phyloP scores from a whole-genome alignment of 148 eudicot species.

The Arctostaphylos glauca region DNA sequence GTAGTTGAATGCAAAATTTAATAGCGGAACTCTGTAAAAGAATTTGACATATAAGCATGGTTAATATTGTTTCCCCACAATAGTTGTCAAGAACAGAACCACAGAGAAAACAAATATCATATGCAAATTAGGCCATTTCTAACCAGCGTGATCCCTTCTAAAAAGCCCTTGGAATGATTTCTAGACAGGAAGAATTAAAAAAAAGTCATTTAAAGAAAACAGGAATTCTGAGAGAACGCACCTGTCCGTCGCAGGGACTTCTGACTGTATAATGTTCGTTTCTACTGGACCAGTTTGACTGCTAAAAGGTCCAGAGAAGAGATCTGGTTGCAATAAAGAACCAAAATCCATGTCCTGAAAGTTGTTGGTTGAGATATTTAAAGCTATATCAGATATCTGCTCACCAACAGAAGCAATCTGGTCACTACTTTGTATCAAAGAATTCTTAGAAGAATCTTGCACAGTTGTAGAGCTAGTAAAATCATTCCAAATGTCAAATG shows the following conservation, averaged over 20 bases:
- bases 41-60: background rate
- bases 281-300: conserved; percentile 27
- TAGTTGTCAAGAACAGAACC: background rate
- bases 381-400: conserved; percentile 26
- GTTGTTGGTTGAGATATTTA: conserved; percentile 33
- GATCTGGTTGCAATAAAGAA: conserved; percentile 40
- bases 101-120: background rate
- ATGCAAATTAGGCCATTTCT: background rate
- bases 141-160: background rate
- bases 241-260: conserved; percentile 45
- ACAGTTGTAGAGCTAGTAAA: conserved; percentile 31
- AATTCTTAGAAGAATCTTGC: conserved; percentile 34
- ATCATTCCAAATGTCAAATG: conserved; percentile 52
- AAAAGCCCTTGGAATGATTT: background rate
- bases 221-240: conserved; percentile 26
- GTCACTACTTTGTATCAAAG: conserved; percentile 20
- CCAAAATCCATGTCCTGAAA: conserved; percentile 36
- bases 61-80: background rate
- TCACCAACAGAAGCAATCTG: conserved; percentile 11
- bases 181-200: background rate
- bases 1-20: background rate
- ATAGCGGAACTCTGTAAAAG: background rate
- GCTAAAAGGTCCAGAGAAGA: conserved; percentile 31
- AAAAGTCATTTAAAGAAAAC: background rate
- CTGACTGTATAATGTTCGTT: conserved; percentile 24